Evolutionary conservation across 768 basidiomycete genomes (phyloP).

Genomic region (Naematelia aurantialba): DNA sequence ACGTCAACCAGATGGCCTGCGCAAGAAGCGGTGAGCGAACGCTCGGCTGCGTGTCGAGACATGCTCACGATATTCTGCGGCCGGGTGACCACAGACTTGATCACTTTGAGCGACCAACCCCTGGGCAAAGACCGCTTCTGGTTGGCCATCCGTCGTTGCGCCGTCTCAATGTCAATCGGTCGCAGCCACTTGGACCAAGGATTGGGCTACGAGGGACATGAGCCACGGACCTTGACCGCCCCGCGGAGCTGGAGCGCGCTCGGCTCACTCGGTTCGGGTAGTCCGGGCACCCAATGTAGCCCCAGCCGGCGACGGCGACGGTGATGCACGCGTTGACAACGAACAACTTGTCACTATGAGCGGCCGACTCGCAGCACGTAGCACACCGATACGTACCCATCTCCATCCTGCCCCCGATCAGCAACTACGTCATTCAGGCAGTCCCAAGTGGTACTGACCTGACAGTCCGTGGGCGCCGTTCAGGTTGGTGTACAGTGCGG

Average conservation of each 20-base stretch:
- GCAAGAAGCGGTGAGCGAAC: not conserved
- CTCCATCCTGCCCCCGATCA: conserved; percentile 3
- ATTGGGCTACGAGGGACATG: conserved; percentile 4
- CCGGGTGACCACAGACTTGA: conserved; percentile 7
- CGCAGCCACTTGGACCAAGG: conserved; percentile 8
- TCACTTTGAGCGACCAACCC: conserved; percentile 1
- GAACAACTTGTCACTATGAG: conserved; percentile 3
- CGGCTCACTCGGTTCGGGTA: conserved; percentile 9
- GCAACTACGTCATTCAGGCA: not conserved
- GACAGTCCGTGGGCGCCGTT: not conserved
- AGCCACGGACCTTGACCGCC: too few relatives aligned
- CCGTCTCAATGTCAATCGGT: not conserved
- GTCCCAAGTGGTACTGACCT: too few relatives aligned
- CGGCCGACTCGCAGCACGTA: not conserved
- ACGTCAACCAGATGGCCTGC: not conserved
- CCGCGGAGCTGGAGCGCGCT: too few relatives aligned
- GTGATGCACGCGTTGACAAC: conserved; percentile 13
- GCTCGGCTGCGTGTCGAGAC: too few relatives aligned
- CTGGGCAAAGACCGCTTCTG: conserved; percentile 3
- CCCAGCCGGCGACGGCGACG: conserved; percentile 4
- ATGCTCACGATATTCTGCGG: conserved; percentile 5
- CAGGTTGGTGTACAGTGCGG: conserved; percentile 13
- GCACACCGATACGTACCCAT: conserved; percentile 2
- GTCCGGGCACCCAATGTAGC: conserved; percentile 9
- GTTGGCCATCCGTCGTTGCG: not conserved